These are phyloP conservation scores for Pseudonitzschia multiseries DNA, from an alignment of 108 stramenopile genomes.

Conservation along the genomic window DNA sequence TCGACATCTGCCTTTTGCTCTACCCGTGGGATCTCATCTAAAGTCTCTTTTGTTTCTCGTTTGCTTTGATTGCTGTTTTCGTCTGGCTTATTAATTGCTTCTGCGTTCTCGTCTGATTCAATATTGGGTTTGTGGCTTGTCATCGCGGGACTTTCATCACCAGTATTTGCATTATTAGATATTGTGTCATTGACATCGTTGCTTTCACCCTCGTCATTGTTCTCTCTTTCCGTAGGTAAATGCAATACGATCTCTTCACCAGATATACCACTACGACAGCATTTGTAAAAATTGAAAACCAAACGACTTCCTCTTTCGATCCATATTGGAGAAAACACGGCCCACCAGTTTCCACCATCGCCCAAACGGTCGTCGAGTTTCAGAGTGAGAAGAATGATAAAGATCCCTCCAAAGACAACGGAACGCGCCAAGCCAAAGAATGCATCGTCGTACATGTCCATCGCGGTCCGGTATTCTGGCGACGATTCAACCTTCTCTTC, in stretches of 20 bases:
- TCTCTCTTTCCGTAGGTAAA: background rate
- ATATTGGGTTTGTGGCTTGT: background rate
- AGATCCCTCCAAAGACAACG: conserved; percentile 54
- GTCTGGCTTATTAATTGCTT: background rate
- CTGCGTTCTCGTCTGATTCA: background rate
- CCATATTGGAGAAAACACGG: conserved; percentile 71
- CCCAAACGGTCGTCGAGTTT: conserved; percentile 61
- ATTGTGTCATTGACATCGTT: conserved; percentile 10
- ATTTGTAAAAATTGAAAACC: conserved; percentile 47
- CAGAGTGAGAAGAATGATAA: conserved; percentile 59
- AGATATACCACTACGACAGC: conserved; percentile 41
- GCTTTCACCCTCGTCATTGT: conserved; percentile 38
- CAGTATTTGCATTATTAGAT: conserved; percentile 5
- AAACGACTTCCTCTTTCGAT: conserved; percentile 51
- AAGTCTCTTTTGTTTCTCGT: background rate
- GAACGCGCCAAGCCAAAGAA: conserved; percentile 37
- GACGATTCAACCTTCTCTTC: conserved; percentile 63
- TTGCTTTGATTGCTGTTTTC: background rate
- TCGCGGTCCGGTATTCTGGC: conserved; percentile 64
- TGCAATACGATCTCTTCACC: conserved; percentile 43
- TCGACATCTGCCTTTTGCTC: conserved; percentile 1
- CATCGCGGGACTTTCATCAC: background rate
- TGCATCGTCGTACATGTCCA: conserved; percentile 42
- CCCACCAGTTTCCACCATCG: conserved; percentile 55
- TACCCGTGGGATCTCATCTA: conserved; percentile 14